Percentiles rank a stretch among this genome's conserved stretches.
These are phyloP conservation scores for Lyophyllum semitale DNA, from an alignment of 768 basidiomycete genomes.

Conservation along the genomic window DNA sequence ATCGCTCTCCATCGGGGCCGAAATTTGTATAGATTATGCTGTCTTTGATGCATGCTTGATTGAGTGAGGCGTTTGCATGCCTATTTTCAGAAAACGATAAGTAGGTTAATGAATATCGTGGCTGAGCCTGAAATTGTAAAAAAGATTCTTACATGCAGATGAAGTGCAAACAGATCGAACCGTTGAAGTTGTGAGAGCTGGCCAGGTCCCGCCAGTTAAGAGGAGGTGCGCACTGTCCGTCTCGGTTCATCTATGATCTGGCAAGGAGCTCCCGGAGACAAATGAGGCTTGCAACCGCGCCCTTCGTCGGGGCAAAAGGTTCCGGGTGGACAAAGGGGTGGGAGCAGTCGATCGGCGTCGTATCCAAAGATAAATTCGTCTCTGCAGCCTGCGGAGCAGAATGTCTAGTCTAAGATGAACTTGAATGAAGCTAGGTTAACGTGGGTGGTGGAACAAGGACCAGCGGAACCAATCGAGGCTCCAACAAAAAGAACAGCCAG, in stretches of 20 bases:
- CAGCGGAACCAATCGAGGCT: slow-evolving; percentile 3
- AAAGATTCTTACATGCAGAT: slow-evolving; percentile 55
- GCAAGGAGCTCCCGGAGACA: slow-evolving; percentile 47
- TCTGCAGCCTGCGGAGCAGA: slow-evolving; percentile 55
- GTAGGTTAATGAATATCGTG: neutral
- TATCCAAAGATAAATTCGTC: slow-evolving; percentile 65
- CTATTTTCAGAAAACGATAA: slow-evolving; percentile 28
- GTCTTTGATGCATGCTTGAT: slow-evolving; percentile 52
- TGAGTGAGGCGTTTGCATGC: slow-evolving; percentile 56
- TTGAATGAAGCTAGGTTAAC: slow-evolving; percentile 57
- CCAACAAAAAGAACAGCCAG: neutral
- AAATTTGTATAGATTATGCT: slow-evolving; percentile 53
- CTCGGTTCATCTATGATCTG: slow-evolving; percentile 66
- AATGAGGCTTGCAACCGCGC: slow-evolving; percentile 48
- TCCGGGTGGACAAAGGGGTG: slow-evolving; percentile 52
- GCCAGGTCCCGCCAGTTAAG: slow-evolving; percentile 41
- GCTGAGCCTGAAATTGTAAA: neutral
- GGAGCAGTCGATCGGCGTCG: slow-evolving; percentile 35
- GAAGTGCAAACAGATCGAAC: slow-evolving; percentile 59
- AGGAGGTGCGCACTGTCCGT: slow-evolving; percentile 53
- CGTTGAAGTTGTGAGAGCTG: slow-evolving; percentile 46
- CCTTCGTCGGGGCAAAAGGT: slow-evolving; percentile 73
- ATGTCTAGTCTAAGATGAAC: slow-evolving; percentile 54
- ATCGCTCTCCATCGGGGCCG: slow-evolving; percentile 38
- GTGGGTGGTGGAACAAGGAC: slow-evolving; percentile 41